Base-by-base conservation (phyloP, 2,329 filamentous ascomycete genomes). In the Scleromitrula shiraiana region DNA sequence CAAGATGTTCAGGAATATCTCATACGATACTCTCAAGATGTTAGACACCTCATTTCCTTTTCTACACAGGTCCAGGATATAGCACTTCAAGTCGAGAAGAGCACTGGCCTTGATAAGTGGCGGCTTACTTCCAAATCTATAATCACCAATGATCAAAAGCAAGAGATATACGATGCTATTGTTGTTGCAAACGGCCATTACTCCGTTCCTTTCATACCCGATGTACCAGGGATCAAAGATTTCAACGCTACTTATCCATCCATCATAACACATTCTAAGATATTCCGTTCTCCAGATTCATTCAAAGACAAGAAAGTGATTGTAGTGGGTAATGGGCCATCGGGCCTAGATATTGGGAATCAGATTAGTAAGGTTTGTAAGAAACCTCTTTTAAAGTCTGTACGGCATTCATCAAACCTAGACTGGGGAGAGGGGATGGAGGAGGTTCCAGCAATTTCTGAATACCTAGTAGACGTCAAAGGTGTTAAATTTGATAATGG, bases 241-340 rank as follows among this genome's bases (percentile, higher is more conserved):
- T 90, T 85, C 65, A 71, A 82, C 53, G 56, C 67, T 22, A 64
- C 70, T 1, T 76, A 85, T 50, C 82, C 83, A 0, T 73, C 71
- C 0, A 61, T 75, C 3, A 78, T 91, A 36, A 74, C 73, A 2
- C 87, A 93, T 65, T 88, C 89, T 1, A 95, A 93, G 64, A 79
- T 80, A 49, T 97, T 89, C 62, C 81, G 89, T 33, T 74, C 67
- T 0, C 76, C 86, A 0, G 74, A 78, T 15, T 60, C 69, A 0
- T 95, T 83, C 59, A 62, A 63, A 1, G 73, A 70, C 45, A 85
- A 85, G 64, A 94, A 87, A 65, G 85, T 93, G 9, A 66, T 96
- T 5, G 75, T 96, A 0, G 80, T 96, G 0, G 91, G 91, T 8
- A 93, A 88, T 59, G 84, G 84, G 0, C 85, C 89, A 0, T 95